These are phyloP conservation scores for Phytopythium vexans DNA, from an alignment of 352 stramenopile genomes.

Conservation along the genomic window DNA sequence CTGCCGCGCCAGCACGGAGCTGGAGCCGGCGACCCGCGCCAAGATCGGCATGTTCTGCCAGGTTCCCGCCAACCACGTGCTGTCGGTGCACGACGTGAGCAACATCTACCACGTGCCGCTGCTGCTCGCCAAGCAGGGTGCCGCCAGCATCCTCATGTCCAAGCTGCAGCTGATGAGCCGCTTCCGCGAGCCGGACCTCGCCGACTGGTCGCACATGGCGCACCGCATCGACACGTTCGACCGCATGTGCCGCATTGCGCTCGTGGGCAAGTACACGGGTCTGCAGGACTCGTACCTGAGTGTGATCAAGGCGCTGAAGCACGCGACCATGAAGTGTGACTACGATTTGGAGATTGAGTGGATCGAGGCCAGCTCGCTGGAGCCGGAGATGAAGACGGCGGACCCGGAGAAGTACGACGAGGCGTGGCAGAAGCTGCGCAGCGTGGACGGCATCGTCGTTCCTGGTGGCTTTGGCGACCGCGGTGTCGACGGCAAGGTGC, in stretches of 20 bases:
- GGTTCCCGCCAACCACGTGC: conserved; percentile 91
- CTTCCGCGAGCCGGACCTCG: conserved; percentile 76
- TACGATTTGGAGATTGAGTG: conserved; percentile 95
- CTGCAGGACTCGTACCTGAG: conserved; percentile 99
- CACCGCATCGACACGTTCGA: conserved; percentile 91
- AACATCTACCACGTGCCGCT: conserved; percentile 99
- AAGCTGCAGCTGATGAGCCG: conserved; percentile 91
- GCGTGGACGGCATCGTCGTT: conserved; percentile 94
- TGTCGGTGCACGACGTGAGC: conserved; percentile 98
- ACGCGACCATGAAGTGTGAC: conserved; percentile 94
- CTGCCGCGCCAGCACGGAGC: conserved; percentile 90
- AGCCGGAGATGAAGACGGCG: conserved; percentile 75
- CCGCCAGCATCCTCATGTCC: conserved; percentile 92
- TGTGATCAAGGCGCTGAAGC: conserved; percentile 96
- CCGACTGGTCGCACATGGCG: conserved; percentile 89
- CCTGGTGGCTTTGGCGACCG: conserved; percentile 98
- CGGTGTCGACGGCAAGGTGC: conserved; percentile 97
- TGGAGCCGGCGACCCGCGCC: conserved; percentile 90
- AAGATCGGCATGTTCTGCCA: conserved; percentile 99
- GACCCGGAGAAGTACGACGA: conserved; percentile 70
- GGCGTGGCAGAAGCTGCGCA: conserved; percentile 93
- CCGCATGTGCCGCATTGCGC: conserved; percentile 93
- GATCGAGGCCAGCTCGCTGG: conserved; percentile 97
- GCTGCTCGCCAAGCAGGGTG: conserved; percentile 95
- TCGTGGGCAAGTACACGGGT: conserved; percentile 99